A percentile compares a stretch with the other conserved stretches of the same genome.
Evolutionary conservation across 73 alveolate species (phyloP).

Genomic region (Tetrahymena elliotti): DNA sequence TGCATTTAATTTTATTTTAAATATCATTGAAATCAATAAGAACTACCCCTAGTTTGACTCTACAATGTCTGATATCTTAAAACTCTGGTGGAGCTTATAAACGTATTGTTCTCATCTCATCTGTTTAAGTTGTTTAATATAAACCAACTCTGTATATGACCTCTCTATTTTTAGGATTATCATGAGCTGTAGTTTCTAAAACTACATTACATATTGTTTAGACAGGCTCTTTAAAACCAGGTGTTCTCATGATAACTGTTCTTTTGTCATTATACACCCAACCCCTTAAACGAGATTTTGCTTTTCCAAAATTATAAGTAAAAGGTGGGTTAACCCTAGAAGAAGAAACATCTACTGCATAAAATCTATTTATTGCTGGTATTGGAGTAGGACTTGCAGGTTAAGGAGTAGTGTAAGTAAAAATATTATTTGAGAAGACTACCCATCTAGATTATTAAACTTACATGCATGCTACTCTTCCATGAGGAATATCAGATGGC

Average conservation of each 20-base stretch:
- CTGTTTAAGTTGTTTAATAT: background rate
- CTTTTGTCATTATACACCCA: background rate
- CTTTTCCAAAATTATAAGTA: background rate
- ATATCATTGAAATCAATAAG: slow-evolving; percentile 10
- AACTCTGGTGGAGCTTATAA: slow-evolving; percentile 21
- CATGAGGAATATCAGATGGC: background rate
- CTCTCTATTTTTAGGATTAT: slow-evolving; percentile 2
- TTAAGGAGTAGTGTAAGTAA: background rate
- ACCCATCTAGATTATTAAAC: background rate
- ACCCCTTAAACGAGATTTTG: background rate
- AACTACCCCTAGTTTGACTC: slow-evolving; percentile 20
- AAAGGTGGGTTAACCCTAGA: slow-evolving; percentile 12
- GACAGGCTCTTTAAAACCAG: background rate
- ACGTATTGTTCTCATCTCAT: slow-evolving; percentile 15
- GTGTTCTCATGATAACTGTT: background rate
- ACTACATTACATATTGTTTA: background rate
- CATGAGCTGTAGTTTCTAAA: slow-evolving; percentile 14
- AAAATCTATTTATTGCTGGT: background rate
- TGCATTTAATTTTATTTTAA: background rate
- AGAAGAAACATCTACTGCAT: background rate
- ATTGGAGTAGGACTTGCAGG: background rate
- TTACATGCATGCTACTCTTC: background rate
- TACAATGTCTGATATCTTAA: slow-evolving; percentile 21
- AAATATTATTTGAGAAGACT: background rate
- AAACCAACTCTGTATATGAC: slow-evolving; percentile 13